Evolutionary conservation across 2,329 filamentous ascomycete species (phyloP).

Genomic region (Fusarium pseudograminearum): DNA sequence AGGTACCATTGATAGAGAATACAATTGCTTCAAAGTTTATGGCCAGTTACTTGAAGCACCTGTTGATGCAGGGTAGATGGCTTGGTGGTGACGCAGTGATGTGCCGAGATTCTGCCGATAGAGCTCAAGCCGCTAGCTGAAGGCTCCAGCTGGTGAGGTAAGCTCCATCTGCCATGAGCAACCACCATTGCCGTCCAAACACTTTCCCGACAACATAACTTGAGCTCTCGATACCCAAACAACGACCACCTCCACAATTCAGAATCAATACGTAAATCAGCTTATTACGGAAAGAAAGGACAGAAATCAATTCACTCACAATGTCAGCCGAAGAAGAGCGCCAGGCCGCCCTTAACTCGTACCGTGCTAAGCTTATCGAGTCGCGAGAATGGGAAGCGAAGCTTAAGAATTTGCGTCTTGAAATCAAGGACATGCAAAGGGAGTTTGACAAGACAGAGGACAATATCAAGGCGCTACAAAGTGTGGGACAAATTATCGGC

Average conservation of each 20-base stretch:
- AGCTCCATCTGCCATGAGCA: constrained; percentile 51
- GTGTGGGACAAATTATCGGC: constrained; percentile 98
- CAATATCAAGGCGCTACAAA: constrained; percentile 99
- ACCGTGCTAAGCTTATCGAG: constrained; percentile 87
- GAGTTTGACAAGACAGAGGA: constrained; percentile 98
- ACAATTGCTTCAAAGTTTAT: background rate
- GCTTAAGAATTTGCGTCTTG: constrained; percentile 90
- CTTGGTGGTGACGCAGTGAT: background rate
- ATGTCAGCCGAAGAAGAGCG: constrained; percentile 70
- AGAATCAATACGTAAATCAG: background rate
- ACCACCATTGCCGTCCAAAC: constrained; percentile 38
- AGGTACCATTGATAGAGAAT: too few relatives aligned
- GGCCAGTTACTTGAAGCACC: background rate
- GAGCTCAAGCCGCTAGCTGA: constrained; percentile 45
- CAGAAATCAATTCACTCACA: constrained; percentile 35
- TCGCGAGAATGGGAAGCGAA: constrained; percentile 99
- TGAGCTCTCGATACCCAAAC: constrained; percentile 32
- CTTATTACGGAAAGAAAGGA: background rate
- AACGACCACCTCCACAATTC: background rate
- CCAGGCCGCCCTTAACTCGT: constrained; percentile 79
- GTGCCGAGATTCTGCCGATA: constrained; percentile 51
- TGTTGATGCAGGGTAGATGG: constrained; percentile 5
- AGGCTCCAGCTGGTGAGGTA: constrained; percentile 58
- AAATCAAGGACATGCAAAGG: constrained; percentile 94
- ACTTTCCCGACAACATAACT: constrained; percentile 28